These are phyloP conservation scores for Amaranthus cruentus DNA, from an alignment of 148 eudicot genomes.

Conservation along the genomic window DNA sequence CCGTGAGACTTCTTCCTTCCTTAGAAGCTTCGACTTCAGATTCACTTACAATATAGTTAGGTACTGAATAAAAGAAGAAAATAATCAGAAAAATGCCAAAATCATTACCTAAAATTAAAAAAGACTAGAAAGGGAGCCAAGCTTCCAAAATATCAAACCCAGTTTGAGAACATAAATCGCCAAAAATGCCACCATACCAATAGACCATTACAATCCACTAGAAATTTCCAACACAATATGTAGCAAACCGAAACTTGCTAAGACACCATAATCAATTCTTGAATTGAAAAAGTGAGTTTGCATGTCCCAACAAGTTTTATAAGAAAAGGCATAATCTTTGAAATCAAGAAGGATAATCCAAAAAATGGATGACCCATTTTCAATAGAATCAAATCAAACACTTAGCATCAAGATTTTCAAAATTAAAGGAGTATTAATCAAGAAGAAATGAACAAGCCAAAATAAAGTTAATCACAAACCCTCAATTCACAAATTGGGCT, in stretches of 20 bases:
- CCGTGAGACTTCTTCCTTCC: slow-evolving; percentile 61
- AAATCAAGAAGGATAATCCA: neutral
- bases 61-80: slow-evolving; percentile 48
- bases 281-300: neutral
- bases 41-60: slow-evolving; percentile 59
- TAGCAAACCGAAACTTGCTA: neutral
- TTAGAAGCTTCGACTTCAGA: slow-evolving; percentile 73
- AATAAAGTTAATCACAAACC: neutral
- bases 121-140: slow-evolving; percentile 2
- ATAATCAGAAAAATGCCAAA: neutral
- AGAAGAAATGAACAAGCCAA: neutral
- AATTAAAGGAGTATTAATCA: neutral
- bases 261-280: neutral
- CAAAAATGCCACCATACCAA: neutral
- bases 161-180: neutral
- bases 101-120: slow-evolving; percentile 7
- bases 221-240: neutral
- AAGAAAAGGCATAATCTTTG: neutral
- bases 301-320: too few relatives aligned
- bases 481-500: neutral
- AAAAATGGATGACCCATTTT: neutral
- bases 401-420: neutral
- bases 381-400: neutral
- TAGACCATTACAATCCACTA: neutral
- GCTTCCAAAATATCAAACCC: neutral